A percentile compares a stretch with the other conserved stretches of the same genome.
phyloP scores from a whole-genome alignment of 176 grass and related monocot species.

The Oryza australiensis region DNA sequence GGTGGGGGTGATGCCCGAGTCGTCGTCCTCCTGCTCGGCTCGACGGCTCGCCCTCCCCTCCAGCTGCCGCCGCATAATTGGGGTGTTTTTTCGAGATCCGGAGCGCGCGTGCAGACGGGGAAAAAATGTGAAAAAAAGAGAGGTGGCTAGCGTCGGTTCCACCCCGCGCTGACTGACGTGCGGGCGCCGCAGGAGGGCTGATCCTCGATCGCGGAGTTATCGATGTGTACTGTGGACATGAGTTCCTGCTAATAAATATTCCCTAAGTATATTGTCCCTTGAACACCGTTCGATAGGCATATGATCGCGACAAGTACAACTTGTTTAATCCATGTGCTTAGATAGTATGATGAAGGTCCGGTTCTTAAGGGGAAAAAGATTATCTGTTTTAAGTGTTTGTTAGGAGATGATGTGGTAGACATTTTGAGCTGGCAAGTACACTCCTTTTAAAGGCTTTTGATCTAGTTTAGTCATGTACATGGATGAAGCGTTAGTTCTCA shows the following conservation, averaged over 20 bases:
- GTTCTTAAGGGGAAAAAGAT: not conserved
- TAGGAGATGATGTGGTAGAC: not conserved
- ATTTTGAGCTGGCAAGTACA: too few relatives aligned
- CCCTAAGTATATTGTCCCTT: too few relatives aligned
- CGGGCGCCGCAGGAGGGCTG: not conserved
- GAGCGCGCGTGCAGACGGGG: constrained; percentile 32
- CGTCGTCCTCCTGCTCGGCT: not conserved
- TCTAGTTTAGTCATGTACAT: not conserved
- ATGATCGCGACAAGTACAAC: not conserved
- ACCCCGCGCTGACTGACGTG: constrained; percentile 17
- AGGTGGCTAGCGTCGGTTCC: not conserved
- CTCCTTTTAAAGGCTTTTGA: too few relatives aligned
- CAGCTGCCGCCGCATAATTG: constrained; percentile 29
- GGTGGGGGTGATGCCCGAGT: constrained; percentile 25
- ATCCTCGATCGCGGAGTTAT: not conserved
- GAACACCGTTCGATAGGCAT: constrained; percentile 2
- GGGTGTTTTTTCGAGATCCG: constrained; percentile 42
- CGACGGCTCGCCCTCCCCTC: not conserved
- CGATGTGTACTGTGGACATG: not conserved
- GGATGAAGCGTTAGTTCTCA: not conserved
- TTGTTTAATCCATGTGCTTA: not conserved
- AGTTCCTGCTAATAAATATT: not conserved
- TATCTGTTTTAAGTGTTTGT: not conserved
- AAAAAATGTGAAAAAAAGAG: not conserved
- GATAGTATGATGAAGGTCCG: too few relatives aligned